Conservation (phyloP, 768 basidiomycete species). For the Boletus coccyginus region DNA sequence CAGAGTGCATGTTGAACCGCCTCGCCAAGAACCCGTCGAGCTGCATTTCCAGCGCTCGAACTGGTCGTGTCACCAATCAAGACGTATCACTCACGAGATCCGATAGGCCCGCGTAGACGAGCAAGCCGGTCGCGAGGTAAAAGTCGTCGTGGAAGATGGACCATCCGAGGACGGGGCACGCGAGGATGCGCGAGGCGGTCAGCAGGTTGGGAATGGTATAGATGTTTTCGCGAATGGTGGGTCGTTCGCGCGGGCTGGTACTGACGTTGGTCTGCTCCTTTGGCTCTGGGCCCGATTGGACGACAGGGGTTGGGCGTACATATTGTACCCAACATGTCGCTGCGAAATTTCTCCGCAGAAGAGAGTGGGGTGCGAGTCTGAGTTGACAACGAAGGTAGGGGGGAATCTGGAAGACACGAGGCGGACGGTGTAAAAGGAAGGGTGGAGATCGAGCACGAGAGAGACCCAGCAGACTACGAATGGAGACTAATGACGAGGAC, state of each 20-base stretch:
- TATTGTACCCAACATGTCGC: constrained; percentile 12
- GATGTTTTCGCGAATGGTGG: constrained; percentile 71
- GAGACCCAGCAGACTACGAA: constrained; percentile 4
- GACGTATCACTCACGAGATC: constrained; percentile 65
- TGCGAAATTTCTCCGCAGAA: constrained; percentile 10
- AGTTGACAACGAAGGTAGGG: neutral
- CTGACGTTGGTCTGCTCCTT: constrained; percentile 2
- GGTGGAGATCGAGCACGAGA: constrained; percentile 4
- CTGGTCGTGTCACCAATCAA: neutral
- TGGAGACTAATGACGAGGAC: constrained; percentile 5
- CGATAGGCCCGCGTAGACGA: constrained; percentile 90
- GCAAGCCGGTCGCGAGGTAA: constrained; percentile 72
- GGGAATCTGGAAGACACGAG: neutral
- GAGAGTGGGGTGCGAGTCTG: neutral
- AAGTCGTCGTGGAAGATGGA: constrained; percentile 82
- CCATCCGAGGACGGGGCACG: constrained; percentile 93
- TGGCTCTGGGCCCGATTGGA: constrained; percentile 1
- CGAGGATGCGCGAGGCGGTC: constrained; percentile 80
- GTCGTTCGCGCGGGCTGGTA: constrained; percentile 22
- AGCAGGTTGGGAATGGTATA: constrained; percentile 93
- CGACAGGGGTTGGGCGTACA: constrained; percentile 9
- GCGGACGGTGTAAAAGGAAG: neutral
- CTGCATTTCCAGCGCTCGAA: constrained; percentile 39
- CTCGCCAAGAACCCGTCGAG: constrained; percentile 90
- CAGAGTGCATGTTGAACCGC: constrained; percentile 79